Evolutionary conservation across 345 rosid genomes (phyloP).

Genomic region (Microcos paniculata): DNA sequence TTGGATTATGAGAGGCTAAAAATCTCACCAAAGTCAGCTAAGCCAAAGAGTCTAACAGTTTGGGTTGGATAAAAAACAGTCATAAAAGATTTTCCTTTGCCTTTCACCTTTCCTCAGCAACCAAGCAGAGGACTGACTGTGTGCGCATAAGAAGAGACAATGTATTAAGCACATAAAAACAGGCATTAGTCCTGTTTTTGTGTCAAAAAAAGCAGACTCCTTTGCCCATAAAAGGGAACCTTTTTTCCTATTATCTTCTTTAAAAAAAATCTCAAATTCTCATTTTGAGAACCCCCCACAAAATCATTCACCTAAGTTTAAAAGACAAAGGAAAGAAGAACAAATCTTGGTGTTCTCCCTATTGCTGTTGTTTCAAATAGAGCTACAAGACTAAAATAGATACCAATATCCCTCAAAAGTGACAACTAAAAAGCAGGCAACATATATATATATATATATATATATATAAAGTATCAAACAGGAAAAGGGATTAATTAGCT

Average conservation of each 20-base stretch:
- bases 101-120: constrained; percentile 6
- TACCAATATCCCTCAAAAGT: too few species aligned
- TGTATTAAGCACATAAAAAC: constrained; percentile 6
- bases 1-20: not conserved
- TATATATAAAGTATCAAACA: not conserved
- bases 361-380: too few species aligned
- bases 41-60: constrained; percentile 1
- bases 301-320: constrained; percentile 9
- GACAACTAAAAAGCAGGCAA: too few species aligned
- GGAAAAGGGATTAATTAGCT: not conserved
- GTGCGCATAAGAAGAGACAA: not conserved
- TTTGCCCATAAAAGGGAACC: constrained; percentile 5
- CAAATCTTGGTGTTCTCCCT: constrained; percentile 7
- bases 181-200: constrained; percentile 1
- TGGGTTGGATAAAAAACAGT: not conserved
- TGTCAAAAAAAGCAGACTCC: not conserved
- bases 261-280: not conserved
- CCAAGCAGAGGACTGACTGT: not conserved
- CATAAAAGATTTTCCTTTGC: not conserved
- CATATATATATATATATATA: too few species aligned
- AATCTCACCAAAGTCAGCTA: constrained; percentile 5
- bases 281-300: not conserved
- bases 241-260: not conserved
- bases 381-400: too few species aligned
- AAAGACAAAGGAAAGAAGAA: not conserved